Evolutionary conservation across 345 rosid species (phyloP).

Genomic region (Eucalyptus virginea): DNA sequence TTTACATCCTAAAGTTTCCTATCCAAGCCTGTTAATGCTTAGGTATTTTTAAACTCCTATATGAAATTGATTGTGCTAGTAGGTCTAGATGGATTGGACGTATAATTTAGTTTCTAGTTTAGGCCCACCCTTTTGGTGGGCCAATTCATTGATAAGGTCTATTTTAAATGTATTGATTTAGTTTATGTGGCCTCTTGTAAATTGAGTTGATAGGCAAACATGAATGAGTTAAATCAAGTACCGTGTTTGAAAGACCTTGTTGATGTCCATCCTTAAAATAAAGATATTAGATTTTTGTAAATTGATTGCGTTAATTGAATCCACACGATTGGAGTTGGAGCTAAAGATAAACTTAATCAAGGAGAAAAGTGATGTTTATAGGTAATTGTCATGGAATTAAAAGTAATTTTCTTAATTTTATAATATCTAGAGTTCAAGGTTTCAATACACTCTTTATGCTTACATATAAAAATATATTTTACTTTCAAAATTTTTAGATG

Average conservation of each 20-base stretch:
- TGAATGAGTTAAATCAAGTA: not conserved
- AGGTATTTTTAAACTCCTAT: not conserved
- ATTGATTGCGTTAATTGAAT: not conserved
- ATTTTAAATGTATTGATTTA: not conserved
- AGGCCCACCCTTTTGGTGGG: not conserved
- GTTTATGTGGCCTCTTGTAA: not conserved
- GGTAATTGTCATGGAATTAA: not conserved
- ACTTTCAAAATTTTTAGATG: accelerated
- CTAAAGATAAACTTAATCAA: not conserved
- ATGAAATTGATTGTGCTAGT: not conserved
- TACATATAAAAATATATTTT: not conserved
- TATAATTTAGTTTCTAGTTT: not conserved
- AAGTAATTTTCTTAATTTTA: not conserved
- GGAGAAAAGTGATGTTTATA: not conserved
- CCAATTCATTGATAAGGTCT: not conserved
- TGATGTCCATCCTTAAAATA: not conserved
- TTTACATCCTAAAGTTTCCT: not conserved
- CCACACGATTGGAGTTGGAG: not conserved
- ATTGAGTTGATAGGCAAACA: not conserved
- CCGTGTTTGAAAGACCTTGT: not conserved
- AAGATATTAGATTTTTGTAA: not conserved
- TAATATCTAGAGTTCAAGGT: not conserved
- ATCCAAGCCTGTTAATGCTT: not conserved
- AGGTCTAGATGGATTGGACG: not conserved
- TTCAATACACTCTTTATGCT: accelerated